phyloP scores from a whole-genome alignment of 768 basidiomycete species.

The Suillus spraguei region DNA sequence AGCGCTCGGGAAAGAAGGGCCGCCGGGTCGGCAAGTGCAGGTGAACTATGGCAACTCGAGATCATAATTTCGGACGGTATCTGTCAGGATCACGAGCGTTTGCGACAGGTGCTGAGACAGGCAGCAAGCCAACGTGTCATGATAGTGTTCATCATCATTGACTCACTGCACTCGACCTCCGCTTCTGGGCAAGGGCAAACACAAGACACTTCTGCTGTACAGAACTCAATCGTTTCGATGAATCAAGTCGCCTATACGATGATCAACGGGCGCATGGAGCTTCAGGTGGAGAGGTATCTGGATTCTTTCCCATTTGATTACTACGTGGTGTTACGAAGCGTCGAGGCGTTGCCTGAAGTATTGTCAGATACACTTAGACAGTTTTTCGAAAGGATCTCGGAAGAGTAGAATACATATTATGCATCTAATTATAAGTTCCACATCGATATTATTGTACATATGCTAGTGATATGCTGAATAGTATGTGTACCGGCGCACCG shows the following conservation, averaged over 20 bases:
- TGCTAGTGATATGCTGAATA: neutral
- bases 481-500: neutral
- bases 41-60: conserved; percentile 95
- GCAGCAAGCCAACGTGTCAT: conserved; percentile 91
- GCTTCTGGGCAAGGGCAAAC: conserved; percentile 14
- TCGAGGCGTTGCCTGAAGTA: conserved; percentile 91
- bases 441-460: neutral
- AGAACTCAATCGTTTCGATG: conserved; percentile 90
- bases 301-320: conserved; percentile 99
- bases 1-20: conserved; percentile 70
- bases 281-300: conserved; percentile 86
- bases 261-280: conserved; percentile 69
- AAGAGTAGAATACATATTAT: conserved; percentile 46
- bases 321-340: conserved; percentile 89
- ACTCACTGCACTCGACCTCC: conserved; percentile 70
- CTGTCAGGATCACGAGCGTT: conserved; percentile 90
- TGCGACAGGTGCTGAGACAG: conserved; percentile 77
- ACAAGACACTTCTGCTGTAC: conserved; percentile 27
- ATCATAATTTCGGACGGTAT: conserved; percentile 99
- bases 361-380: conserved; percentile 87
- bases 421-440: neutral
- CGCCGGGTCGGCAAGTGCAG: conserved; percentile 54
- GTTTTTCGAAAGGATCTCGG: conserved; percentile 86
- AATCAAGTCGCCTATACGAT: conserved; percentile 79
- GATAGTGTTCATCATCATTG: conserved; percentile 95